phyloP scores from a whole-genome alignment of 768 basidiomycete genomes.

The Lentinula aciculospora region DNA sequence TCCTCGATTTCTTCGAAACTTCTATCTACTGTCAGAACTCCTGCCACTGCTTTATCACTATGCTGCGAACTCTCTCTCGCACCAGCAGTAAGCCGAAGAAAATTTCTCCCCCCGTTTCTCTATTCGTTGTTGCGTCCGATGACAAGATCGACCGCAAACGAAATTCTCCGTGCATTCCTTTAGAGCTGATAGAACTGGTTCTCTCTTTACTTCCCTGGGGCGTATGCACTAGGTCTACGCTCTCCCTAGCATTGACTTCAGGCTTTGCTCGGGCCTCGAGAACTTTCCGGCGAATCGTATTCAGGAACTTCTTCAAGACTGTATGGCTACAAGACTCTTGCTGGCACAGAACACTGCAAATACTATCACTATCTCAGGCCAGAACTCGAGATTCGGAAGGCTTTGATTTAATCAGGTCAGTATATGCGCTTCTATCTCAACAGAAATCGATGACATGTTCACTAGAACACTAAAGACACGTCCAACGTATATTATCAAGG shows the following conservation, averaged over 20 bases:
- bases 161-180: slow-evolving; percentile 16
- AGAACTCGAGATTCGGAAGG: slow-evolving; percentile 17
- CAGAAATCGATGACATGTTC: neutral
- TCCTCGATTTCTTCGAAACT: too few relatives aligned
- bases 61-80: slow-evolving; percentile 3
- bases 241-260: slow-evolving; percentile 28
- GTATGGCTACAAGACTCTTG: slow-evolving; percentile 15
- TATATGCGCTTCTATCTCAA: slow-evolving; percentile 19
- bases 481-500: slow-evolving; percentile 11
- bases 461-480: slow-evolving; percentile 12
- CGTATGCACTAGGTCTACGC: slow-evolving; percentile 7
- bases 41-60: neutral
- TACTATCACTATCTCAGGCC: slow-evolving; percentile 14
- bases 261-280: slow-evolving; percentile 33
- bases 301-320: slow-evolving; percentile 26
- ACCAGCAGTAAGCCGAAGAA: slow-evolving; percentile 3
- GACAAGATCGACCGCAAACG: slow-evolving; percentile 5
- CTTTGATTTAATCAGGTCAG: slow-evolving; percentile 12
- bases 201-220: slow-evolving; percentile 14
- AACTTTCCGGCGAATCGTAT: slow-evolving; percentile 33
- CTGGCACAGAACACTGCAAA: slow-evolving; percentile 21
- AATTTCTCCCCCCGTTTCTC: neutral
- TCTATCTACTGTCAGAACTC: neutral
- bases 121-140: slow-evolving; percentile 3
- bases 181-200: slow-evolving; percentile 25